Base-by-base conservation (phyloP, 2,329 filamentous ascomycete genomes). In the Microdochium trichocladiopsis region DNA sequence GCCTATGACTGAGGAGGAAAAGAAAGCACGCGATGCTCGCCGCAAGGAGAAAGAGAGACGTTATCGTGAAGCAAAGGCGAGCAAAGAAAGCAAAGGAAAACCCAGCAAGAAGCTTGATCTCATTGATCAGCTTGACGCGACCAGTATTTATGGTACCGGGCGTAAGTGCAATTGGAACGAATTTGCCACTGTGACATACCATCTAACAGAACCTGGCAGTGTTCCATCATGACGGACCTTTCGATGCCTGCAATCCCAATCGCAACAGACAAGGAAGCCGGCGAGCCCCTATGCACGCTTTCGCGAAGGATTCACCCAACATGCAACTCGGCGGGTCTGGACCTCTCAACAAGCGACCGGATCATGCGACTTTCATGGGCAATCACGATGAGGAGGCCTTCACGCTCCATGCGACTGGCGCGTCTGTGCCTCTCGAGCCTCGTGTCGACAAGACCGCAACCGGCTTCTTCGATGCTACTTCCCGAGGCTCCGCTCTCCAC, bases 221-320 rank as follows among this genome's bases (percentile, higher is more conserved):
- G 60, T 96, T 97, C 71, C 94, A 99, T 63, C 94, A 99, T 65
- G 94, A 97, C 63, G 94, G 94, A 1, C 94, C 94, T 4, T 99
- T 96, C 63, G 94, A 99, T 69, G 94, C 94, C 21, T 89, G 94
- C 67, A 95, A 96, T 68, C 91, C 94, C 4, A 88, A 95, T 67
- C 89, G 94, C 58, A 99, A 97, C 69, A 85, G 89, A 53, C 88
- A 88, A 64, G 89, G 86, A 61, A 85, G 87, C 63, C 83, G 86
- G 55, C 84, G 88, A 51, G 91, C 94, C 6, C 94, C 94, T 1
- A 96, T 99, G 90, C 86, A 95, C 67, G 94, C 94, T 2, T 99
- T 97, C 70, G 90, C 94, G 22, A 89, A 90, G 63, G 90, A 88
- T 61, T 96, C 91, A 1, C 80, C 88, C 55, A 99, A 99, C 75